phyloP scores from a whole-genome alignment of 495 filamentous ascomycete genomes.

The Glonium stellatum region DNA sequence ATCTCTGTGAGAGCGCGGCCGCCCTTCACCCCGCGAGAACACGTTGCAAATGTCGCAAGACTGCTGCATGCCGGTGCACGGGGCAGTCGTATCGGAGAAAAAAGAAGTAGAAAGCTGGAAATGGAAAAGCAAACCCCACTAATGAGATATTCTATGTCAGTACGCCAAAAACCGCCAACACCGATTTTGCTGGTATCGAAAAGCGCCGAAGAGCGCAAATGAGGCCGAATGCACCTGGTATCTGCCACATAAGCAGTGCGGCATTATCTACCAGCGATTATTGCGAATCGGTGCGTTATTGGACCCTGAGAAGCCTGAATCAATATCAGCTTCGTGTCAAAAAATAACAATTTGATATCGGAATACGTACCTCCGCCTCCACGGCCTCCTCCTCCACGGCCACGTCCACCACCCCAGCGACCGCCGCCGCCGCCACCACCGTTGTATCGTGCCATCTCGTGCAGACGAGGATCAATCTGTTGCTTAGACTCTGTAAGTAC shows the following conservation, averaged over 20 bases:
- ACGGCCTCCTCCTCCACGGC: slow-evolving; percentile 53
- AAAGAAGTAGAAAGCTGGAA: neutral
- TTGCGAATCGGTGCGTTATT: slow-evolving; percentile 36
- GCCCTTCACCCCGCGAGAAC: neutral
- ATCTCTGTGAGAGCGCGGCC: neutral
- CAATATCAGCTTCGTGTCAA: neutral
- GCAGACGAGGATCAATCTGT: slow-evolving; percentile 90
- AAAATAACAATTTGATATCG: slow-evolving; percentile 3
- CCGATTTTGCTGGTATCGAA: neutral
- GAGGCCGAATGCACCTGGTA: neutral
- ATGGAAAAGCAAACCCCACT: slow-evolving; percentile 4
- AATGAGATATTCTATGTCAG: slow-evolving; percentile 18
- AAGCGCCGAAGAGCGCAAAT: too few species aligned
- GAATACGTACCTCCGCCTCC: slow-evolving; percentile 44
- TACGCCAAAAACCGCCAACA: slow-evolving; percentile 16
- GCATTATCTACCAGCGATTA: slow-evolving; percentile 34
- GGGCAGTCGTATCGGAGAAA: neutral
- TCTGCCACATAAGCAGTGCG: neutral
- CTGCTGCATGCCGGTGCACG: neutral
- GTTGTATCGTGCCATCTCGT: slow-evolving; percentile 90
- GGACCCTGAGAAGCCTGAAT: slow-evolving; percentile 30
- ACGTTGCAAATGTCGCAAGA: neutral
- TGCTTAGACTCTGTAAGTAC: slow-evolving; percentile 97
- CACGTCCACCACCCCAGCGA: slow-evolving; percentile 48
- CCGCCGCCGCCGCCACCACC: slow-evolving; percentile 58